Base-by-base conservation (phyloP, 2,329 filamentous ascomycete species). In the Periconia macrospinosa region DNA sequence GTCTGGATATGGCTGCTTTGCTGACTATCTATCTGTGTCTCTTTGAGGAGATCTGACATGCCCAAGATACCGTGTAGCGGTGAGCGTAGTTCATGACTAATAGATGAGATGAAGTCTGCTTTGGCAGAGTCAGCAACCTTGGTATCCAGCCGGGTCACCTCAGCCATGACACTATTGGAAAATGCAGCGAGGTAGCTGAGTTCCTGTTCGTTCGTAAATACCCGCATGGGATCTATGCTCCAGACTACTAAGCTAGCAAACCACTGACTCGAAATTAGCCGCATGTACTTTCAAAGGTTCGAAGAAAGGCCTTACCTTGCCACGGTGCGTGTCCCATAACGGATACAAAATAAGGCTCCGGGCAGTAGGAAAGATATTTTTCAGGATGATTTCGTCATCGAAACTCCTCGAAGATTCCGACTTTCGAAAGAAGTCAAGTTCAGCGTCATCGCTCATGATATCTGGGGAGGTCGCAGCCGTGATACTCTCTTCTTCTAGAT, bases 61-160 rank as follows among this genome's bases (percentile, higher is more conserved):
- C 82, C 79, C 0, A 87, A 69, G 30, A 87, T 80, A 2, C 84
- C 85, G 51, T 87, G 84, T 0, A 87, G 71, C 0, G 85, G 85
- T 1, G 81, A 84, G 5, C 85, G 76, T 14, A 87, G 69, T 62
- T 87, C 85, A 60, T 87, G 85, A 2, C 81, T 84, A 6, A 87
- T 79, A 1, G 81, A 85, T 0, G 82, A 81, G 8, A 87, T 77
- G 35, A 85, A 81, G 52, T 86, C 83, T 1, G 79, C 79, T 63
- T 85, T 86, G 41, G 82, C 81, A 45, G 65, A 62, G 46, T 75
- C 71, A 15, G 72, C 71, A 9, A 69, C 51, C 19, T 70, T 71
- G n/a, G 71, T 72, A 41, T 76, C 71, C 7, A 76, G 45, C 15
- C 72, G 65, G 42, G 71, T 68, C 3, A 76, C 65, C 44, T 75